A percentile compares a stretch with the other conserved stretches of the same genome.
Evolutionary conservation across 2,329 filamentous ascomycete genomes (phyloP).

Genomic region (Beauveria caledonica): DNA sequence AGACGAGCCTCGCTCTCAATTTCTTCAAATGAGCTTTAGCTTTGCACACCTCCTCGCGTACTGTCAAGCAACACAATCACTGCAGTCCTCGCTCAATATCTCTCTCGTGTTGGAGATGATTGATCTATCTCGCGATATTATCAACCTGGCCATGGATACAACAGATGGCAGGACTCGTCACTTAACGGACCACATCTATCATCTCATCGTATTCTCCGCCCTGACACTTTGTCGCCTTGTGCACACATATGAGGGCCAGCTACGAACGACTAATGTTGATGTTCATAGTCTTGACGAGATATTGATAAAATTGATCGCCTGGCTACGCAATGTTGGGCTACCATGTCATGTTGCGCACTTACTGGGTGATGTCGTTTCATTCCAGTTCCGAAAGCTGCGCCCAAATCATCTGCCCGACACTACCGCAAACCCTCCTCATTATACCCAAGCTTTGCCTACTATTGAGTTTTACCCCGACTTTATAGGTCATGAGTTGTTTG

Average conservation of each 20-base stretch:
- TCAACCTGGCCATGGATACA: constrained; percentile 22
- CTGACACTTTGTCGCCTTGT: constrained; percentile 18
- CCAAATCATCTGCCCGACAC: background rate
- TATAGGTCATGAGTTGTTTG: too few relatives aligned
- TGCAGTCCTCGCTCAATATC: constrained; percentile 12
- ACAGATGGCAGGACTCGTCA: constrained; percentile 21
- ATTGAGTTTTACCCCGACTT: too few relatives aligned
- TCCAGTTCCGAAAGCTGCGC: constrained; percentile 17
- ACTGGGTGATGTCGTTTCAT: constrained; percentile 18
- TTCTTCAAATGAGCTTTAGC: constrained; percentile 22
- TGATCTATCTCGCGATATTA: constrained; percentile 16
- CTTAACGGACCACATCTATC: constrained; percentile 23
- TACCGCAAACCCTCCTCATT: background rate
- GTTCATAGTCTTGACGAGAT: background rate
- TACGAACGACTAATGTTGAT: constrained; percentile 15
- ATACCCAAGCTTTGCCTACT: too few relatives aligned
- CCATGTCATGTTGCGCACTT: constrained; percentile 20
- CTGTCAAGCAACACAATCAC: constrained; percentile 18
- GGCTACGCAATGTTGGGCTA: constrained; percentile 19
- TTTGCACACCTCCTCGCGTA: constrained; percentile 20
- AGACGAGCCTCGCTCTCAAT: constrained; percentile 21
- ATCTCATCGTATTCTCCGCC: constrained; percentile 21
- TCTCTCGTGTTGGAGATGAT: constrained; percentile 19
- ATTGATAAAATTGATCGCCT: constrained; percentile 16
- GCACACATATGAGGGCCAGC: constrained; percentile 17